phyloP scores from a whole-genome alignment of 2,329 filamentous ascomycete genomes.

The Botrytis cinerea region DNA sequence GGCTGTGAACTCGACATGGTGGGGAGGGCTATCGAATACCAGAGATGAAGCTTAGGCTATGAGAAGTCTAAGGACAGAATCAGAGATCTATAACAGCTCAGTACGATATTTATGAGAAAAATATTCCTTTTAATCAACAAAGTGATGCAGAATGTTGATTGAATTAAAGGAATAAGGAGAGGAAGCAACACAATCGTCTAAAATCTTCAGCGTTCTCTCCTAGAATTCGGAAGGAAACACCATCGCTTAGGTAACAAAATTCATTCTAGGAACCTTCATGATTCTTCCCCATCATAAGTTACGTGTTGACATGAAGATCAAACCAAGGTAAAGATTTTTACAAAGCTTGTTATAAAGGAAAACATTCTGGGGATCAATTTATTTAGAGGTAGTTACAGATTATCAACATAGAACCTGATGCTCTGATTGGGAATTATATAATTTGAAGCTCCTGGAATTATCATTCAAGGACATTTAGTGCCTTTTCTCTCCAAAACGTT shows the following conservation, averaged over 20 bases:
- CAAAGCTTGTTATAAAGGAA: background rate
- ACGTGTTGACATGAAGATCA: background rate
- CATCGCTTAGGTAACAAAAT: background rate
- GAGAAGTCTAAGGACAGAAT: background rate
- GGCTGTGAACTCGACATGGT: background rate
- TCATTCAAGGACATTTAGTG: background rate
- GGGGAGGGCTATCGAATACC: background rate
- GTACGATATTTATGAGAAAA: too few species aligned
- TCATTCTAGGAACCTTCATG: too few species aligned
- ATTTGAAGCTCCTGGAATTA: background rate
- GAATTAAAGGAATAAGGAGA: background rate
- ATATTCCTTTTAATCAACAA: background rate
- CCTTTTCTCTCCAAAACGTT: background rate
- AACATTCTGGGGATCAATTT: background rate
- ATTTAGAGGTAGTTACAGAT: background rate
- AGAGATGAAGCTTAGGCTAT: too few species aligned
- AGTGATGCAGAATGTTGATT: too few species aligned
- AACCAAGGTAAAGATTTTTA: background rate
- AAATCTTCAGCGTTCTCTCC: background rate
- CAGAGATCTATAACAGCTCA: background rate
- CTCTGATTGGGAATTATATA: background rate
- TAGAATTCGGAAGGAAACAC: background rate
- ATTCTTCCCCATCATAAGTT: background rate
- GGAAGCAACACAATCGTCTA: too few species aligned
- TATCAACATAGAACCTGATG: background rate